Evolutionary conservation across 305 asterid genomes (phyloP), one percentile per base, ranked within the genome.

Genomic region (Plantago coronopus): DNA sequence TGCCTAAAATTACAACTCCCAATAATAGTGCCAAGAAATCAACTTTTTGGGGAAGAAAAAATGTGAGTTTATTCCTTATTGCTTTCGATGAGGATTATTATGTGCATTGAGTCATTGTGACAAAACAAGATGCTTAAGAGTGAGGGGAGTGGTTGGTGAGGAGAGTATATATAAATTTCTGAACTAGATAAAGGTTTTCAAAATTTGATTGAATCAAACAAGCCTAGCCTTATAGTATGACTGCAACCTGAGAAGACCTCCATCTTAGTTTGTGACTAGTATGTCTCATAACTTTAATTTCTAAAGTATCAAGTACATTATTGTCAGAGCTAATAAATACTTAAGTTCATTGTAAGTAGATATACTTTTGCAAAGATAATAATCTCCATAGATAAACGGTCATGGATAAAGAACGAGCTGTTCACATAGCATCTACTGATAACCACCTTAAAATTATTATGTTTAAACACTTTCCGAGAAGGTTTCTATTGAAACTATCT

Each of bases 1-100:
- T 70, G 57, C 73, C 75, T 58, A 87, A 76, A 76, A 77, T 72
- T 51, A 55, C 88, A 51, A 62, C 70, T 70, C 70, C 95, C 46
- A 81, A 72, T 75, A 69, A 48, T 74, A 84, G 70, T 73, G 72
- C 69, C 74, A 86, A 84, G 80, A 85, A 86, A 75, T 81, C 98
- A 47, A 76, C 83, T 51, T 84, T 91, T 71, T 91, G 98, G 97
- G 94, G 95, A 65, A 76, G 88, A 76, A 86, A 78, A 79, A 89
- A 61, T 70, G 98, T 91, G 74, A 86, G 98, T 74, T 68, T 59
- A 61, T 62, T 10, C 40, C 63, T 47, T 10, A 7, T 46, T 51
- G 43, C 45, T 55, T 68, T 40, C 5, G 10, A 61, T 47, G 53
- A 19, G 66, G 44, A 72, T 55, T 19, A 14, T 40, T 8, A 19